These are phyloP conservation scores for Coelastrella sp. DNA, from an alignment of 139 green algal species.

Conservation along the genomic window DNA sequence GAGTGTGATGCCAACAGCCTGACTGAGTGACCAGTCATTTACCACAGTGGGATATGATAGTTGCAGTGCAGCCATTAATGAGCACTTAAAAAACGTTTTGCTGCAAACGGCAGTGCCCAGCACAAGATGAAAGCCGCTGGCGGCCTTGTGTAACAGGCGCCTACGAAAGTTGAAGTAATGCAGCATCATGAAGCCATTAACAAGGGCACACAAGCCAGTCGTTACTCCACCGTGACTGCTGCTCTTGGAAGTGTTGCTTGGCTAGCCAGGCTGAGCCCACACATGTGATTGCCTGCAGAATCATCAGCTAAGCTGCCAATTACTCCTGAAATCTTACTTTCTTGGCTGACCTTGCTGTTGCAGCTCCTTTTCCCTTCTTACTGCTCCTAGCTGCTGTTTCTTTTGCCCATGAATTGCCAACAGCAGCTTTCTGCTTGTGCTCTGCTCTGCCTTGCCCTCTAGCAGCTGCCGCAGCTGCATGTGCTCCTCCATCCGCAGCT, in stretches of 20 bases:
- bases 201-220: background rate
- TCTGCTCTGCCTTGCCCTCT: background rate
- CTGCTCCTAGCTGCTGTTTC: background rate
- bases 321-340: constrained; percentile 1
- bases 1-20: no score
- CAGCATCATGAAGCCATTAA: background rate
- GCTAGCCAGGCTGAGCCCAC: background rate
- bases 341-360: background rate
- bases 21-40: no score
- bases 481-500: background rate
- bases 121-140: no score
- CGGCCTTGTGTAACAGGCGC: background rate
- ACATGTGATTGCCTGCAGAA: background rate
- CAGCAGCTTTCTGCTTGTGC: background rate
- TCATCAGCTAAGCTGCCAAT: background rate
- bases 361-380: background rate
- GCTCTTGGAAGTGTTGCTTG: no score
- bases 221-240: background rate
- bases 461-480: background rate
- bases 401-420: background rate
- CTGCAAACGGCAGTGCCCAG: no score
- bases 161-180: background rate
- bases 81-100: no score
- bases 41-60: no score
- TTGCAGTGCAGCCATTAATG: no score